Base-by-base conservation (phyloP, 176 grass and related monocot genomes). In the Dactylis glomerata region DNA sequence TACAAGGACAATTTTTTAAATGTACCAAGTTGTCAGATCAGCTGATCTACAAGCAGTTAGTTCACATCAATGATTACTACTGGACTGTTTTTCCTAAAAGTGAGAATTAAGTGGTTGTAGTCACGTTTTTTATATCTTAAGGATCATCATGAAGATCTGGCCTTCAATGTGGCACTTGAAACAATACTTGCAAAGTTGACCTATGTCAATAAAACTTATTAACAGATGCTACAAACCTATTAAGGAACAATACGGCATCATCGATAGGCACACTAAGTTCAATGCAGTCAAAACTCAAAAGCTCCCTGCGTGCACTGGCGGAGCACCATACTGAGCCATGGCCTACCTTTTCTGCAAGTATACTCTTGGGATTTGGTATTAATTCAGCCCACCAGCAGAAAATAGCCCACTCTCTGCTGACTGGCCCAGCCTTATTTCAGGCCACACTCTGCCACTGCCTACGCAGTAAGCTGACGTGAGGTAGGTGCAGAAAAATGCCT, bases 1-100 rank as follows among this genome's bases (percentile, higher is more conserved):
- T 84, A 81, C 9, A 50, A 32, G 20, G 54, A 50, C 4, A 69
- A 77, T 26, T 30, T 26, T 81, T 3, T 64, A 89, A 77, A 75
- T 69, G 42, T 69, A 27, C 47, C 63, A 52, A 78, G 8, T 38
- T 83, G 71, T 76, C 78, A 68, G 66, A 79, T 84, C 31, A 86
- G 70, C 81, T 78, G 73, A 82, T 77, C 38, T 84, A 26, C 72
- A 83, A 23, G 23, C 75, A 61, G 37, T 50, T 28, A 66, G 49
- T 79, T 78, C 49, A 50, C 20, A 50, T 22, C 62, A 27, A 36
- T 79, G 68, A 55, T 63, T 63, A 63, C 44, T 77, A 38, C 66
- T 78, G 52, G 78, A 34, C 71, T 62, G 34, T 12, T 73, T 80
- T 80, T 74, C 44, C 37, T 30, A 68, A 47, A 73, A 54, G 19